Percentiles rank a stretch among this genome's conserved stretches.
phyloP scores from a whole-genome alignment of 2,329 filamentous ascomycete genomes.

The Ophiostoma piceae region DNA sequence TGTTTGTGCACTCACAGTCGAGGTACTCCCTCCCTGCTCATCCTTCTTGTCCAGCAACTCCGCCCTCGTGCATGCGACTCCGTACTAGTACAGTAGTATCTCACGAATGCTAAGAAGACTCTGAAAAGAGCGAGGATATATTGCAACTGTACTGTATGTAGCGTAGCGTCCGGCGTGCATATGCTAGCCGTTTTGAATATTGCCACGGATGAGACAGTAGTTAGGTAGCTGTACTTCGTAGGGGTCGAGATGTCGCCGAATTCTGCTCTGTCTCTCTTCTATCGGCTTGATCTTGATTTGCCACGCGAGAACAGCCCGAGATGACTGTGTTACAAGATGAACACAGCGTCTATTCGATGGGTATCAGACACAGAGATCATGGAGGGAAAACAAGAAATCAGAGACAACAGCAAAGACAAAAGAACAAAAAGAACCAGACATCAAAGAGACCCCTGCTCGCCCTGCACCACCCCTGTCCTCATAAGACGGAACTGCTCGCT shows the following conservation, averaged over 20 bases:
- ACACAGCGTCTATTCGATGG: too few species aligned
- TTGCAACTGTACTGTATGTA: not conserved
- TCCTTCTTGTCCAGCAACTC: not conserved
- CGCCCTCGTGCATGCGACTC: not conserved
- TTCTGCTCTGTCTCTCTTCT: too few species aligned
- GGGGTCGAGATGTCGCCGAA: too few species aligned
- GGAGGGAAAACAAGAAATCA: too few species aligned
- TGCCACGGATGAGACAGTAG: slow-evolving; percentile 1
- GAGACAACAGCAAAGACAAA: not conserved
- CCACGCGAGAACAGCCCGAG: too few species aligned
- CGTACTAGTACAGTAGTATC: not conserved
- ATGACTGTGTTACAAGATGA: too few species aligned
- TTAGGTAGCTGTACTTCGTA: too few species aligned
- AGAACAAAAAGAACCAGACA: not conserved
- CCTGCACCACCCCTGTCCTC: not conserved
- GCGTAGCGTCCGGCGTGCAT: slow-evolving; percentile 10
- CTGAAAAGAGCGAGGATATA: not conserved
- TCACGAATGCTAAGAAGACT: not conserved
- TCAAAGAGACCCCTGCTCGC: not conserved
- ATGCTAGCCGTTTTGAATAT: not conserved
- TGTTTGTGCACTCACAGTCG: slow-evolving; percentile 8
- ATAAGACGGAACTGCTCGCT: slow-evolving; percentile 1
- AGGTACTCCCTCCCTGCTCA: not conserved
- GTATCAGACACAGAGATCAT: too few species aligned
- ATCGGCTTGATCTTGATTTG: too few species aligned